phyloP scores from a whole-genome alignment of 2,329 filamentous ascomycete species.

The Delphinella strobiligena region DNA sequence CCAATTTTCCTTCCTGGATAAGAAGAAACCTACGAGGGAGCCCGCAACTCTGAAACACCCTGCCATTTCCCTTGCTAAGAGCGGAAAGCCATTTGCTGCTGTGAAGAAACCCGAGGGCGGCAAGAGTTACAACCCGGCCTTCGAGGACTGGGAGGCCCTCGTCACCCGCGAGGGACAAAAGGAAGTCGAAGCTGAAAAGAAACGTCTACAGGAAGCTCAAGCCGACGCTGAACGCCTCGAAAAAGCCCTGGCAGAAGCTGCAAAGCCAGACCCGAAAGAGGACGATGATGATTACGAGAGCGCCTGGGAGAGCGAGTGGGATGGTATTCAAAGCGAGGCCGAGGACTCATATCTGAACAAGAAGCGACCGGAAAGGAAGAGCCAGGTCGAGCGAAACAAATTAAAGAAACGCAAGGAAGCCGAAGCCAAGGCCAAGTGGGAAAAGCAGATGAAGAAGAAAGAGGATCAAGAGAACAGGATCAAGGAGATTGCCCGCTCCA shows the following conservation, averaged over 20 bases:
- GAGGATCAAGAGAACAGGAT: slow-evolving; percentile 60
- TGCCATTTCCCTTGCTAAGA: slow-evolving; percentile 71
- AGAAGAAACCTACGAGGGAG: slow-evolving; percentile 50
- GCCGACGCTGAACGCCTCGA: slow-evolving; percentile 57
- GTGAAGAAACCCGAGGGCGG: slow-evolving; percentile 69
- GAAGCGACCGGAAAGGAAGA: slow-evolving; percentile 77
- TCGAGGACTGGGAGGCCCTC: slow-evolving; percentile 72
- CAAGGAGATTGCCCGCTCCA: slow-evolving; percentile 55
- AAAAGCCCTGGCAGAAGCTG: slow-evolving; percentile 58
- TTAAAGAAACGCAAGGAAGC: slow-evolving; percentile 80
- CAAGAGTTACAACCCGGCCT: slow-evolving; percentile 85
- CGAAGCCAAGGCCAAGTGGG: slow-evolving; percentile 64
- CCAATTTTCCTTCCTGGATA: slow-evolving; percentile 52
- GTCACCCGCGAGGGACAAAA: slow-evolving; percentile 64
- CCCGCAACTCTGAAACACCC: slow-evolving; percentile 65
- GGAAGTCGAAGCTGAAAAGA: slow-evolving; percentile 66
- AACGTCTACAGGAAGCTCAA: slow-evolving; percentile 55
- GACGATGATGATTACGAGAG: slow-evolving; percentile 67
- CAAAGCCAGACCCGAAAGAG: slow-evolving; percentile 62
- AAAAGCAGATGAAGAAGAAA: slow-evolving; percentile 60
- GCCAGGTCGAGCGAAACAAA: slow-evolving; percentile 73
- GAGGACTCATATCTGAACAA: slow-evolving; percentile 54
- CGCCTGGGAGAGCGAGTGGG: slow-evolving; percentile 78
- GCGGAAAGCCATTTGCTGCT: slow-evolving; percentile 65
- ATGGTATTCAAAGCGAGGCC: slow-evolving; percentile 39